phyloP scores from a whole-genome alignment of 2,329 filamentous ascomycete species.

The Ploettnerulaceae sp. region DNA sequence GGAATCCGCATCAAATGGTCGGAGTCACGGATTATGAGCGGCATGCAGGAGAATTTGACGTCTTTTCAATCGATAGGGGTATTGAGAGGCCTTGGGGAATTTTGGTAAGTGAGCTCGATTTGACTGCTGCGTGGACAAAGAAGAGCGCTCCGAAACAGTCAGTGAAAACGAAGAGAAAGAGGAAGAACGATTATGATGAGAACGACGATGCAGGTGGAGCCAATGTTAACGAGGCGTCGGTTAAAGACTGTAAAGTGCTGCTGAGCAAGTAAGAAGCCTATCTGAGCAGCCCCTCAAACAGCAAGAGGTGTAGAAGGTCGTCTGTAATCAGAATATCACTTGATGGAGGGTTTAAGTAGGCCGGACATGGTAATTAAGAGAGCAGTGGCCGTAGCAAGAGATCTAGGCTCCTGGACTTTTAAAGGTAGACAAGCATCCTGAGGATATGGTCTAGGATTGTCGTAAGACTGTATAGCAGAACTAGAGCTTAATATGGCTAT shows the following conservation, averaged over 20 bases:
- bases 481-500: no score
- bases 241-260: no score
- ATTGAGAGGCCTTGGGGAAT: neutral
- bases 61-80: neutral
- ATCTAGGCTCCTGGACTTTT: no score
- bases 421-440: no score
- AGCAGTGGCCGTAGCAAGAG: no score
- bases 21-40: conserved; percentile 1
- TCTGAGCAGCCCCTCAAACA: no score
- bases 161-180: neutral
- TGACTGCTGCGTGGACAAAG: neutral
- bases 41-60: conserved; percentile 27
- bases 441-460: neutral
- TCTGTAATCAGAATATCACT: no score
- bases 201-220: neutral
- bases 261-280: no score
- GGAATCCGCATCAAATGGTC: neutral
- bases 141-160: neutral
- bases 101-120: neutral
- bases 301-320: no score
- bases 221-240: neutral
- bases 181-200: neutral
- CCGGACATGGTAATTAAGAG: no score
- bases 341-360: no score
- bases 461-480: no score